Conservation (phyloP, 192 early-diverging fungal species). For the Coemansia sp. region DNA sequence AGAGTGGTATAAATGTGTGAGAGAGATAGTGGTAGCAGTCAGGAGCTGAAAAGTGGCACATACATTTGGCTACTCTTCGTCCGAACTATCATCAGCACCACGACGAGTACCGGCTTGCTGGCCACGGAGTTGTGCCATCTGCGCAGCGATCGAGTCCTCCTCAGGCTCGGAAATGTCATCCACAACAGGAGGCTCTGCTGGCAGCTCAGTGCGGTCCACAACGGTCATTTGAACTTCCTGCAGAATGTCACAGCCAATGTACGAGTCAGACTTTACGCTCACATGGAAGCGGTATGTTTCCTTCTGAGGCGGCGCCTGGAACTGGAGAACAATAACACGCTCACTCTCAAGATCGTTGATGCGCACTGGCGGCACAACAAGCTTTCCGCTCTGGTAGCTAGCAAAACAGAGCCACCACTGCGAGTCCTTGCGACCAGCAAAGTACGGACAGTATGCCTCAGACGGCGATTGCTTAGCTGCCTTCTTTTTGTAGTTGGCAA, state of each 20-base stretch:
- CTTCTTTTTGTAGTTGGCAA: conserved; percentile 25
- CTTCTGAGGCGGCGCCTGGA: conserved; percentile 88
- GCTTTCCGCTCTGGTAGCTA: conserved; percentile 77
- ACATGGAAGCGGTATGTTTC: conserved; percentile 82
- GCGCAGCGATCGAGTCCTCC: conserved; percentile 92
- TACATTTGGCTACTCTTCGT: conserved; percentile 46
- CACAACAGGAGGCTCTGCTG: conserved; percentile 68
- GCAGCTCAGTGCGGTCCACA: conserved; percentile 67
- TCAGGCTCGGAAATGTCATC: conserved; percentile 97
- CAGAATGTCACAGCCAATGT: conserved; percentile 77
- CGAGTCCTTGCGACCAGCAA: conserved; percentile 69
- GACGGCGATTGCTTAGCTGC: conserved; percentile 26
- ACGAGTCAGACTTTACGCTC: conserved; percentile 86
- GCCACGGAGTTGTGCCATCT: conserved; percentile 88
- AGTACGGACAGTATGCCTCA: conserved; percentile 55
- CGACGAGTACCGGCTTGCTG: conserved; percentile 57
- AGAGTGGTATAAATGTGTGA: too few species aligned
- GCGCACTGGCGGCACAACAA: conserved; percentile 76
- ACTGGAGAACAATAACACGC: conserved; percentile 77
- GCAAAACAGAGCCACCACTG: conserved; percentile 93
- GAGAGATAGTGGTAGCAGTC: neutral
- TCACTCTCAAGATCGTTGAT: conserved; percentile 70
- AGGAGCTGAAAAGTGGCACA: neutral
- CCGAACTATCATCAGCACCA: conserved; percentile 50
- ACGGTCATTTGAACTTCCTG: conserved; percentile 79